A percentile compares a stretch with the other conserved stretches of the same genome.
Conservation (phyloP, 108 stramenopile genomes). For the Pseudonitzschia multiseries region DNA sequence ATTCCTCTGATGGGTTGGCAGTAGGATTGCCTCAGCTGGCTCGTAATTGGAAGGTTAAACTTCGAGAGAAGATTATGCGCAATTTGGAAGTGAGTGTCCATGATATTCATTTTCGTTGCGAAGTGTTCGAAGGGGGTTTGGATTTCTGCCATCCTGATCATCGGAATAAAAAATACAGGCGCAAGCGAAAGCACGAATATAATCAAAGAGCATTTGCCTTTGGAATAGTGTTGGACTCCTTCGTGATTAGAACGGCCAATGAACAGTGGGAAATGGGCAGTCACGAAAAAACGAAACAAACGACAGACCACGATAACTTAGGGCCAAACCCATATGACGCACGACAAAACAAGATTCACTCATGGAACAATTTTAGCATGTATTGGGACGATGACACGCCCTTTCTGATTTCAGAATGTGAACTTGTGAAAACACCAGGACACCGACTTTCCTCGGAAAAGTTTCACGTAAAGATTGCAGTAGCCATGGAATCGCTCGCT, state of each 20-base stretch:
- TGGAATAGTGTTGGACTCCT: constrained; percentile 56
- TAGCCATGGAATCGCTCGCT: constrained; percentile 60
- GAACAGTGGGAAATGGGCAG: constrained; percentile 50
- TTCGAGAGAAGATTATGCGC: constrained; percentile 64
- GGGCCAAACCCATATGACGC: constrained; percentile 51
- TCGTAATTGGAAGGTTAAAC: constrained; percentile 59
- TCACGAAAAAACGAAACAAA: constrained; percentile 34
- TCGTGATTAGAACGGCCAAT: constrained; percentile 60
- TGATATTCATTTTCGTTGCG: constrained; percentile 77
- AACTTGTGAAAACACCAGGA: constrained; percentile 40
- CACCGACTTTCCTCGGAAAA: constrained; percentile 50
- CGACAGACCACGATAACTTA: constrained; percentile 27
- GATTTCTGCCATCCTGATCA: constrained; percentile 43
- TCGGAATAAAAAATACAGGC: constrained; percentile 11
- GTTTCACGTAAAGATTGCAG: constrained; percentile 49
- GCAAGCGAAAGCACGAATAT: constrained; percentile 18
- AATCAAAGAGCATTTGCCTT: constrained; percentile 76
- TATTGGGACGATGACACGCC: constrained; percentile 83
- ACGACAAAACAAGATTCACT: constrained; percentile 57
- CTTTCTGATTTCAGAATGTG: constrained; percentile 66
- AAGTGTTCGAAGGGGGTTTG: constrained; percentile 70
- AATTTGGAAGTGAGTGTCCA: constrained; percentile 67
- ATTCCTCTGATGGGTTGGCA: not conserved
- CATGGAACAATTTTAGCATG: constrained; percentile 53
- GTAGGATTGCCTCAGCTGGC: constrained; percentile 40